These are phyloP conservation scores for Solanum chilense DNA, from an alignment of 257 asterid genomes.

Conservation along the genomic window DNA sequence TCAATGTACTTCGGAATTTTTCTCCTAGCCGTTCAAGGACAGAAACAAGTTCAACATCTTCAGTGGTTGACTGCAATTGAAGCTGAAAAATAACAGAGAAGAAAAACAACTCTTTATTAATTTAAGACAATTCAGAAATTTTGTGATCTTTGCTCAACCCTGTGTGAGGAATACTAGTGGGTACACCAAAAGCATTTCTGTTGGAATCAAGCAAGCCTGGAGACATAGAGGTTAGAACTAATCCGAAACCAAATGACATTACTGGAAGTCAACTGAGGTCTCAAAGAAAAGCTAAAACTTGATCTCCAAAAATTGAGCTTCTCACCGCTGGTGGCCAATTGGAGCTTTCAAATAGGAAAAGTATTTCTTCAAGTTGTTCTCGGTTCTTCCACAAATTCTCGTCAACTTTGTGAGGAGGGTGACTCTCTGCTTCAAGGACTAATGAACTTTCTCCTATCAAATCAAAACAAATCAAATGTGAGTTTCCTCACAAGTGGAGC, in stretches of 20 bases:
- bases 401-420: conserved; percentile 93
- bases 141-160: not conserved
- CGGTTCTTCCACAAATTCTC: conserved; percentile 96
- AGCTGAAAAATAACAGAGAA: conserved; percentile 28
- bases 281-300: not conserved
- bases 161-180: not conserved
- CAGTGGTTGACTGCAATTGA: conserved; percentile 35
- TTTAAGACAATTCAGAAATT: not conserved
- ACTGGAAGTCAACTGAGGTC: not conserved
- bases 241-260: not conserved
- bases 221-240: not conserved
- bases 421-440: conserved; percentile 58
- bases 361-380: conserved; percentile 88
- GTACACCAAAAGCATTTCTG: not conserved
- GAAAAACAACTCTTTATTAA: not conserved
- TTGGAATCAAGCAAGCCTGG: not conserved
- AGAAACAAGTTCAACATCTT: conserved; percentile 44
- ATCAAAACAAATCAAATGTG: not conserved
- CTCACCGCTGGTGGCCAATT: conserved; percentile 68
- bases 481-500: not conserved
- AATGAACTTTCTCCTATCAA: conserved; percentile 53
- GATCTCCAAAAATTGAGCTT: not conserved
- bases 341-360: conserved; percentile 45
- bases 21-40: conserved; percentile 44
- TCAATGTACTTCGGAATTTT: conserved; percentile 44